Evolutionary conservation across 306 rosid genomes (phyloP).

Genomic region (Rosa chinensis): DNA sequence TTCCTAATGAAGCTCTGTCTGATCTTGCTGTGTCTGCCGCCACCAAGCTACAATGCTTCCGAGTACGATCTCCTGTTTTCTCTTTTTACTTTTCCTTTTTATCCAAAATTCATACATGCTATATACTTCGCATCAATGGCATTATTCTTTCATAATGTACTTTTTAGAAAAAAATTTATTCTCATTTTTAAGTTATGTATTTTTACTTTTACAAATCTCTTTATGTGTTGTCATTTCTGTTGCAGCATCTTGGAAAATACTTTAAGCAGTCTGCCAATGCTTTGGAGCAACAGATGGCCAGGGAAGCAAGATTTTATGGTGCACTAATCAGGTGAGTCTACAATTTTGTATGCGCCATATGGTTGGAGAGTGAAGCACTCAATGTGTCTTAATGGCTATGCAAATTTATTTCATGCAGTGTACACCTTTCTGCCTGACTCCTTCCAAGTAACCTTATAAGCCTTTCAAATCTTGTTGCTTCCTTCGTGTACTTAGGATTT

Average conservation of each 20-base stretch:
- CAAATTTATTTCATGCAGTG: not conserved
- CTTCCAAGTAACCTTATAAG: not conserved
- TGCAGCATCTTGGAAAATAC: slow-evolving; percentile 89
- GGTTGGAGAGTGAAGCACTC: not conserved
- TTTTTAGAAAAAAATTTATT: not conserved
- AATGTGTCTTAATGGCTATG: not conserved
- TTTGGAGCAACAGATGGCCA: slow-evolving; percentile 84
- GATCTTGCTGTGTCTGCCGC: slow-evolving; percentile 92
- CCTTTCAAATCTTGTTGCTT: not conserved
- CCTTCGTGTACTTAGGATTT: not conserved
- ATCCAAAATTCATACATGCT: not conserved
- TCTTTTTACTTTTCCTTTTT: not conserved
- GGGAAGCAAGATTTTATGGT: slow-evolving; percentile 97
- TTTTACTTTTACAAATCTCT: not conserved
- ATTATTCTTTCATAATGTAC: not conserved
- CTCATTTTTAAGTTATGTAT: not conserved
- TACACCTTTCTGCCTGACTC: slow-evolving; percentile 1
- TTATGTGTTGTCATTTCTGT: slow-evolving; percentile 7
- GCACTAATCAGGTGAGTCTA: slow-evolving; percentile 74
- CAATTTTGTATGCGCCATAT: not conserved
- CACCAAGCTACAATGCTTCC: slow-evolving; percentile 82
- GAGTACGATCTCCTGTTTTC: slow-evolving; percentile 41
- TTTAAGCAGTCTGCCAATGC: slow-evolving; percentile 91
- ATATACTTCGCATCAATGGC: not conserved
- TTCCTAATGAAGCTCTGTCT: slow-evolving; percentile 76